Conservation (phyloP, 371 early-diverging fungal genomes). For the Rhizoclosmatium hyalinum region DNA sequence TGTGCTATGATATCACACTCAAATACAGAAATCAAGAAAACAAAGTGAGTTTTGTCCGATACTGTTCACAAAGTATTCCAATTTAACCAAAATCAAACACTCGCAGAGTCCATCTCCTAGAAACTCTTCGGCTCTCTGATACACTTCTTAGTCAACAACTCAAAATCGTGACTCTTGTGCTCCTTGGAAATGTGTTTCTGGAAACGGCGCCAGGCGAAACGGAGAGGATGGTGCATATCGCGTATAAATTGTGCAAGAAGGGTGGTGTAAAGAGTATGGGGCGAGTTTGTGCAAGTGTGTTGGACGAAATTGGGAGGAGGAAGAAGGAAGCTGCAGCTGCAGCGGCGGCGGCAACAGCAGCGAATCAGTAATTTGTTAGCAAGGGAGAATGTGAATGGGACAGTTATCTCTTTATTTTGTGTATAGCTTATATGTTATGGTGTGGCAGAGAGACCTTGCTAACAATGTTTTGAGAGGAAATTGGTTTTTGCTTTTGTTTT, state of each 20-base stretch:
- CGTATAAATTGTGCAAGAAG: slow-evolving; percentile 31
- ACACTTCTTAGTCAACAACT: slow-evolving; percentile 18
- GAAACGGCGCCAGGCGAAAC: slow-evolving; percentile 27
- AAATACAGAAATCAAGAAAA: slow-evolving; percentile 32
- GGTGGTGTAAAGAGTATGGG: slow-evolving; percentile 6
- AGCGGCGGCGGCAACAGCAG: too few relatives aligned
- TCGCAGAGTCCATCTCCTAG: slow-evolving; percentile 27
- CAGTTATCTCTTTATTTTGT: too few relatives aligned
- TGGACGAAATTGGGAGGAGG: slow-evolving; percentile 27
- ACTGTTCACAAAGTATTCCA: background rate
- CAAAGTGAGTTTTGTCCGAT: slow-evolving; percentile 16
- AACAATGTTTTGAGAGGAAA: too few relatives aligned
- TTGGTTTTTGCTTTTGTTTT: too few relatives aligned
- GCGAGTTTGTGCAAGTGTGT: slow-evolving; percentile 22
- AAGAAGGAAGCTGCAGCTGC: background rate
- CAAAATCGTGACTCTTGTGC: slow-evolving; percentile 19
- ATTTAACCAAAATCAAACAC: background rate
- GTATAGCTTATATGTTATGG: too few relatives aligned
- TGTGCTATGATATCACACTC: slow-evolving; percentile 9
- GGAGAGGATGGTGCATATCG: slow-evolving; percentile 31
- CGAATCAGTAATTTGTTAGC: too few relatives aligned
- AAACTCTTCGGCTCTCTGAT: slow-evolving; percentile 15
- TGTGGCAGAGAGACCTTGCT: too few relatives aligned
- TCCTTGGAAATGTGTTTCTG: slow-evolving; percentile 29
- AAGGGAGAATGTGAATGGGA: too few relatives aligned